These are phyloP conservation scores for Hymenoscyphus fraxineus DNA, from an alignment of 2,329 filamentous ascomycete genomes.

Conservation along the genomic window DNA sequence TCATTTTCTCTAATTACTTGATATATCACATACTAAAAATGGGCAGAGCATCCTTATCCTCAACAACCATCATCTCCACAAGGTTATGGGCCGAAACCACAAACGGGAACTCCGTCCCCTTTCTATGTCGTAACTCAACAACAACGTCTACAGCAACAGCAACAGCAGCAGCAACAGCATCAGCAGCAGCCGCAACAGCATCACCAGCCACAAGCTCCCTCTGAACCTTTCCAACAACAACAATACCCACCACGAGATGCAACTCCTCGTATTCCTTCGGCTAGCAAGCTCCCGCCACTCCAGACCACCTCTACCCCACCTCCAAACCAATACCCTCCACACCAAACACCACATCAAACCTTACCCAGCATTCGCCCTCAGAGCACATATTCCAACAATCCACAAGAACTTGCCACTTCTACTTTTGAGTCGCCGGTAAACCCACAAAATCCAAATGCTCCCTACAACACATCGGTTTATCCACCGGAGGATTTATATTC, in stretches of 20 bases:
- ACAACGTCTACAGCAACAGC: slow-evolving; percentile 30
- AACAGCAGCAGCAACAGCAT: slow-evolving; percentile 3
- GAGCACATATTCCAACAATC: slow-evolving; percentile 61
- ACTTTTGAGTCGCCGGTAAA: slow-evolving; percentile 71
- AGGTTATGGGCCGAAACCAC: slow-evolving; percentile 52
- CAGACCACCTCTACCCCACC: slow-evolving; percentile 52
- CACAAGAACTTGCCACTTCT: slow-evolving; percentile 75
- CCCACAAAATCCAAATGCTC: slow-evolving; percentile 38
- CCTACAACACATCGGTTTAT: slow-evolving; percentile 31
- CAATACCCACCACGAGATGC: slow-evolving; percentile 52
- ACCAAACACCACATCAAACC: slow-evolving; percentile 33
- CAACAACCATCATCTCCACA: slow-evolving; percentile 49
- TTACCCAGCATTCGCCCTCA: slow-evolving; percentile 53
- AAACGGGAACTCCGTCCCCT: slow-evolving; percentile 51
- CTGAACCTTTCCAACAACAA: slow-evolving; percentile 35
- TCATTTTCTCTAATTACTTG: background rate
- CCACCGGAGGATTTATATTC: slow-evolving; percentile 32
- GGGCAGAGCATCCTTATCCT: slow-evolving; percentile 40
- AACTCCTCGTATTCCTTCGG: slow-evolving; percentile 47
- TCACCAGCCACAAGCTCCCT: slow-evolving; percentile 34
- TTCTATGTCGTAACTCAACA: slow-evolving; percentile 57
- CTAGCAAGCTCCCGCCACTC: slow-evolving; percentile 44
- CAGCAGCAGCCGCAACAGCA: slow-evolving; percentile 30
- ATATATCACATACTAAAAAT: background rate
- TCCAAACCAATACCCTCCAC: slow-evolving; percentile 45